Base-by-base conservation (phyloP, 257 asterid species). In the Rubia yunnanensis region DNA sequence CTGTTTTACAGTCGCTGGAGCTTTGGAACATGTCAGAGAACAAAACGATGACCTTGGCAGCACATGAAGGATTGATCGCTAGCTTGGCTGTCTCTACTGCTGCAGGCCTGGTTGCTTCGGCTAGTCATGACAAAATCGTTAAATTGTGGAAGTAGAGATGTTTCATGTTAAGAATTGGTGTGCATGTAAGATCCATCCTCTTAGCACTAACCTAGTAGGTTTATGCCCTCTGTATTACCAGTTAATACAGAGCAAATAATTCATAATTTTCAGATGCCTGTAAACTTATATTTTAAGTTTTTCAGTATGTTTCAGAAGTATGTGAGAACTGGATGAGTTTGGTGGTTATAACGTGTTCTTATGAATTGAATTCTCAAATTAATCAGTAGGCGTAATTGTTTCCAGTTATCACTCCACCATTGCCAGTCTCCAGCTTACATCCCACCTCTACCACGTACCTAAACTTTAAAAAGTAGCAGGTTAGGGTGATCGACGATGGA, bases 21-120 rank as follows among this genome's bases (percentile, higher is more conserved):
- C 91, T 91, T 2, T 91, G 98, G 98, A 80, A 91, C 84, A 86
- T 86, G 95, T 59, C 75, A 0, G 94, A 84, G 76, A 88, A 84
- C 84, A 86, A 88, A 76, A 86, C 94, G 2, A 79, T 91, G 98
- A 83, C 91, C 17, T 84, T 91, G 17, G 56, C 92, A 0, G 96
- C 92, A 1, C 97, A 91, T 50, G 96, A 88, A 11, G 91, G 95
- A 63, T 66, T 87, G 83, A 83, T 92, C 0, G 86, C 97, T 0
- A 84, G 95, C 5, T 66, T 92, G 84, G 94, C 97, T 0, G 96
- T 82, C 10, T 92, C 99, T 0, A 61, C 88, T 0, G 87, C 26
- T 18, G 82, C 86, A 1, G 96, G 96, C n/a, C 70, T 87, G 70
- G 92, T 92, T 22, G 99, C 97, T 41, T 92, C 99, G 2, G 95